phyloP scores from a whole-genome alignment of 495 filamentous ascomycete species.

The Thozetella sp. region DNA sequence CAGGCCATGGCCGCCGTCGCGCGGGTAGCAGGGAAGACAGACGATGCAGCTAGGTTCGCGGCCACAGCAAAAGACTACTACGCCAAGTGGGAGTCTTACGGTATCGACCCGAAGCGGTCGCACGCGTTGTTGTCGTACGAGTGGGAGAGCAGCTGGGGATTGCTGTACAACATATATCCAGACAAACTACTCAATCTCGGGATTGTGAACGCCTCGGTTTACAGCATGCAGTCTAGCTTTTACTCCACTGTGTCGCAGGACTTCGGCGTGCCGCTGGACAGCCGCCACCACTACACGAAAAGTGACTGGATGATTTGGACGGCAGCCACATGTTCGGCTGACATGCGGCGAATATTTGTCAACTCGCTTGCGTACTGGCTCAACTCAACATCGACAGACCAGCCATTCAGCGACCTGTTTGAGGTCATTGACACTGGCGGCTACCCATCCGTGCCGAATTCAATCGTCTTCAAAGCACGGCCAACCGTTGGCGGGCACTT shows the following conservation, averaged over 20 bases:
- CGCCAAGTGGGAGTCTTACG: constrained; percentile 73
- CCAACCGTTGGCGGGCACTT: constrained; percentile 84
- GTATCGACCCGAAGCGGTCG: constrained; percentile 70
- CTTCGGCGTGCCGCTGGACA: constrained; percentile 81
- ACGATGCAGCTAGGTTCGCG: constrained; percentile 65
- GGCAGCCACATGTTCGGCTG: constrained; percentile 65
- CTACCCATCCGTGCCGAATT: constrained; percentile 48
- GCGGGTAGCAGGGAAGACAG: constrained; percentile 57
- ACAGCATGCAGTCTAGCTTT: constrained; percentile 74
- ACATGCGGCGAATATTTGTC: constrained; percentile 66
- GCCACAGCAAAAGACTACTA: constrained; percentile 74
- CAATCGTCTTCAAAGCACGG: constrained; percentile 70
- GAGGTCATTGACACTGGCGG: constrained; percentile 63
- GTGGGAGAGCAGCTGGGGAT: constrained; percentile 89
- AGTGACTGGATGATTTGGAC: constrained; percentile 87
- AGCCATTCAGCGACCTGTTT: constrained; percentile 77
- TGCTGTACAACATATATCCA: constrained; percentile 80
- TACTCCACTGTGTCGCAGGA: constrained; percentile 72
- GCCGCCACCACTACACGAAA: constrained; percentile 80
- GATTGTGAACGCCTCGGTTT: constrained; percentile 54
- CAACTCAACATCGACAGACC: constrained; percentile 72
- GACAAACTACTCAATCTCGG: constrained; percentile 77
- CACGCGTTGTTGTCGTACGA: constrained; percentile 84
- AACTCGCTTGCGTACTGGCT: constrained; percentile 74
- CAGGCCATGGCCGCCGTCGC: constrained; percentile 83